Evolutionary conservation across 2,329 filamentous ascomycete genomes (phyloP), one percentile per base, ranked within the genome.

Genomic region (Seiridium unicorne): DNA sequence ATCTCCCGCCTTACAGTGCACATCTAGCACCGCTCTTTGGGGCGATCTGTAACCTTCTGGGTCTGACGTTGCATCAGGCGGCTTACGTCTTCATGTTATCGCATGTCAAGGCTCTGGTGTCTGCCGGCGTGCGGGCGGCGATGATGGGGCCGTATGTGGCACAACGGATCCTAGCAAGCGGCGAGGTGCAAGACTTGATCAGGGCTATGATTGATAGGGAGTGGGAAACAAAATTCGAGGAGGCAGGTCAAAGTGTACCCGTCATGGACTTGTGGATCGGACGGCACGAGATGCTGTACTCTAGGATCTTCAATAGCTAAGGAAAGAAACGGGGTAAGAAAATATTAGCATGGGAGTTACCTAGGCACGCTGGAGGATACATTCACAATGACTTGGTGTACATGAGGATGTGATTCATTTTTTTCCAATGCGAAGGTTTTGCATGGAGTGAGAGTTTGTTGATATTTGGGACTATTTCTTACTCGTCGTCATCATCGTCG

Each of bases 241-340:
- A 88, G 63, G 90, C 91, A 3, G 90, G 89, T 4, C 90, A 94
- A 77, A 87, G 80, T 59, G 87, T 92, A 63, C 91, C 91, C 1
- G 83, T 88, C 1, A 87, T 94, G 84, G 91, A 95, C 77, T 72
- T 95, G 38, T 95, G 91, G 91, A 82, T 93, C 69, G 91, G 91
- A 3, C 82, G 91, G 70, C 91, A 95, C 73, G 91, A 95, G 80
- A 78, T 92, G 71, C 73, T 95, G 64, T 95, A 95, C 73, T 93
- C 90, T 61, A 85, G 91, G 67, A 94, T 95, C 58, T 95, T 95
- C 71, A 95, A 95, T 75, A 93, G 90, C 67, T 94, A 69, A 76
- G 62, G 69, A 65, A 65, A 3, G 49, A 2, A 32, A 11, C 2
- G 35, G 13, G 49, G 35, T 53, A 2, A 31, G 35, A 32, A 40